Conservation (phyloP, 352 stramenopile genomes). For the Pythium diclinum region DNA sequence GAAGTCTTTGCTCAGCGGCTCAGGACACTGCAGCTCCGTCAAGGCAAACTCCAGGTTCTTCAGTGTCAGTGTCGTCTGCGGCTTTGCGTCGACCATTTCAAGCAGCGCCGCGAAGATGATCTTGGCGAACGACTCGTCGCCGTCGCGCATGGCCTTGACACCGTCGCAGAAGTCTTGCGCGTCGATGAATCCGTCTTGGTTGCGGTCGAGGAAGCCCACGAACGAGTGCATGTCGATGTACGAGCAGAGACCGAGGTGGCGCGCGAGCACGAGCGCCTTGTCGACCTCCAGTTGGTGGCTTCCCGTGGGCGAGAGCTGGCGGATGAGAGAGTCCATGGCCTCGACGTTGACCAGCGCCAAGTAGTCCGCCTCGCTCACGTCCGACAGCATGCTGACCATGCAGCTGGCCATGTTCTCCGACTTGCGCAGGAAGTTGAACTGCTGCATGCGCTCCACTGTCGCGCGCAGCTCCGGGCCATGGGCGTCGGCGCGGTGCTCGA, state of each 20-base stretch:
- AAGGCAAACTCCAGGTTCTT: conserved; percentile 50
- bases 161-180: conserved; percentile 65
- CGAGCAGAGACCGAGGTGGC: conserved; percentile 54
- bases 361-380: conserved; percentile 58
- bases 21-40: conserved; percentile 53
- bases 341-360: conserved; percentile 47
- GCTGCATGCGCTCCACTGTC: conserved; percentile 55
- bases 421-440: conserved; percentile 81
- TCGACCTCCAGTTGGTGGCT: conserved; percentile 42
- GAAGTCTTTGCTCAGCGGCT: conserved; percentile 55
- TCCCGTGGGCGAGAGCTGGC: conserved; percentile 53
- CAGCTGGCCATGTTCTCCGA: conserved; percentile 73
- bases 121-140: conserved; percentile 50
- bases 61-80: conserved; percentile 8
- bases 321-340: conserved; percentile 66
- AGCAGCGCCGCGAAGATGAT: conserved; percentile 66
- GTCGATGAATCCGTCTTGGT: conserved; percentile 72
- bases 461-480: conserved; percentile 30
- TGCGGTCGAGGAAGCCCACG: conserved; percentile 59
- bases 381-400: conserved; percentile 52
- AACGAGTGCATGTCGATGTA: conserved; percentile 64
- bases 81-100: conserved; percentile 34
- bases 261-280: conserved; percentile 49
- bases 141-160: conserved; percentile 52
- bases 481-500: conserved; percentile 21